A percentile compares a stretch with the other conserved stretches of the same genome.
These are phyloP conservation scores for Colletotrichum tofieldiae DNA, from an alignment of 2,329 filamentous ascomycete species.

Conservation along the genomic window DNA sequence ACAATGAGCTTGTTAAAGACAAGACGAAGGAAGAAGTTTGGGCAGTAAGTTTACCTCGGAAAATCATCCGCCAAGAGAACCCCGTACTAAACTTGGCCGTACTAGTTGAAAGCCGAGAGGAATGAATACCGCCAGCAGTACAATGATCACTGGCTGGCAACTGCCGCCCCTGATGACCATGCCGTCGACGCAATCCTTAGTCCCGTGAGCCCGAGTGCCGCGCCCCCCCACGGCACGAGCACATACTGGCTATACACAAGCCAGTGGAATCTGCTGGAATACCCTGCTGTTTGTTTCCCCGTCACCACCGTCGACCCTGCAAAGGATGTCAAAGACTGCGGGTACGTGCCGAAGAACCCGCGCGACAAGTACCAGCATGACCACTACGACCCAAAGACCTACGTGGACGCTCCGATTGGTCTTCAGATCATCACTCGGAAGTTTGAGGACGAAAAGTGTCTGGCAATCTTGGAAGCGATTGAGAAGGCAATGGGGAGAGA, in stretches of 20 bases:
- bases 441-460: conserved; percentile 20
- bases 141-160: conserved; percentile 12
- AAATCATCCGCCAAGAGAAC: conserved; percentile 4
- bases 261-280: conserved; percentile 16
- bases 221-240: conserved; percentile 4
- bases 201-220: conserved; percentile 10
- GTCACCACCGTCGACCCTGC: conserved; percentile 1
- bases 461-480: conserved; percentile 12
- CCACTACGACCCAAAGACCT: conserved; percentile 9
- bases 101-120: conserved; percentile 18
- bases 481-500: conserved; percentile 8
- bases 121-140: conserved; percentile 8
- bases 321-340: background rate
- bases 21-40: conserved; percentile 17
- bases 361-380: conserved; percentile 1
- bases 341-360: conserved; percentile 4
- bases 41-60: conserved; percentile 7
- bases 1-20: conserved; percentile 7
- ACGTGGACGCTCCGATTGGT: conserved; percentile 13
- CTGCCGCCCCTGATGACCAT: background rate
- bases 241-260: conserved; percentile 18
- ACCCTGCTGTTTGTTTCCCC: conserved; percentile 12
- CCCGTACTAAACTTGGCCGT: conserved; percentile 3
- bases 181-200: conserved; percentile 8
- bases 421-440: conserved; percentile 19